These are phyloP conservation scores for Citrullus colocynthis DNA, from an alignment of 306 rosid genomes.

Conservation along the genomic window DNA sequence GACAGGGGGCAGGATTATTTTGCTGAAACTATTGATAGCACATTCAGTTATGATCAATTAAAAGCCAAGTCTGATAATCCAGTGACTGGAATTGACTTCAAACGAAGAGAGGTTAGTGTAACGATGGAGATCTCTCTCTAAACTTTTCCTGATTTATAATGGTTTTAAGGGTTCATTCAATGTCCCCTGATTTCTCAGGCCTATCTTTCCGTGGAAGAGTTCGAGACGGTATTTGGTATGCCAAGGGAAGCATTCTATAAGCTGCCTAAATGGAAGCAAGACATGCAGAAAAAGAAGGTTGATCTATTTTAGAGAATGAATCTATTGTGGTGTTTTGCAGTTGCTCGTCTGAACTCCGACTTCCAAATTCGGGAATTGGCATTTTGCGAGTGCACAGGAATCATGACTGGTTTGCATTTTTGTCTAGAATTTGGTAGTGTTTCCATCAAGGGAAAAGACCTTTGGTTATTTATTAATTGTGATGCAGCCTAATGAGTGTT, in stretches of 20 bases:
- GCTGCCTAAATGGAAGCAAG: slow-evolving; percentile 96
- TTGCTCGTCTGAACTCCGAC: not conserved
- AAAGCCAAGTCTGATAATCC: slow-evolving; percentile 67
- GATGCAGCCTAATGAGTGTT: not conserved
- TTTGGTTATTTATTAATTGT: not conserved
- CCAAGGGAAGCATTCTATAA: slow-evolving; percentile 59
- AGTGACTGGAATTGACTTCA: slow-evolving; percentile 78
- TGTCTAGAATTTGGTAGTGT: not conserved
- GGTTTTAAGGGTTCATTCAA: not conserved
- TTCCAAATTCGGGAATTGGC: not conserved
- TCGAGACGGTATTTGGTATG: slow-evolving; percentile 48
- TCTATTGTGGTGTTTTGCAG: not conserved
- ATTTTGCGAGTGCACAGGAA: not conserved
- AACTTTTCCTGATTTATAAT: not conserved
- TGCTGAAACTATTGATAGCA: slow-evolving; percentile 25
- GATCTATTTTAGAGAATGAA: slow-evolving; percentile 54
- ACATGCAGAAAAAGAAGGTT: slow-evolving; percentile 76
- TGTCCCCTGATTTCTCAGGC: slow-evolving; percentile 27
- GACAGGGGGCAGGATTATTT: slow-evolving; percentile 27
- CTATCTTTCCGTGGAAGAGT: slow-evolving; percentile 76
- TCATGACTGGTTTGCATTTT: slow-evolving; percentile 2
- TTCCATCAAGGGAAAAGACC: not conserved
- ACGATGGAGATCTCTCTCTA: not conserved
- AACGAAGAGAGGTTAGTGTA: slow-evolving; percentile 71
- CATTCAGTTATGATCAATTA: slow-evolving; percentile 74